Evolutionary conservation across 1,139 yeast genomes (phyloP).

Genomic region (Fermentozyma sake): DNA sequence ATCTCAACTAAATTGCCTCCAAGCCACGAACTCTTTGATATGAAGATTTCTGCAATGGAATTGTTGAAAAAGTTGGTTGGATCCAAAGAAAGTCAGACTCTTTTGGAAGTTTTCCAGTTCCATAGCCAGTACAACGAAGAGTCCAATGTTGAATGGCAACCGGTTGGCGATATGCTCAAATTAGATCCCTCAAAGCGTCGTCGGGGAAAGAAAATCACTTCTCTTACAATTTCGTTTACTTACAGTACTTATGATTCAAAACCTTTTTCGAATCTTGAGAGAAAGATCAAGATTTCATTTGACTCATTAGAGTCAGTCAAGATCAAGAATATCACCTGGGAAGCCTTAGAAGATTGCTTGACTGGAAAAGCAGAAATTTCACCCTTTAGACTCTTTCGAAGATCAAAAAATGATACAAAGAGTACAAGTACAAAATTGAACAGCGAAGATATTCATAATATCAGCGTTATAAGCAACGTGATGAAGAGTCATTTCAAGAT

Average conservation of each 20-base stretch:
- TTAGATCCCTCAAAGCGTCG: not conserved
- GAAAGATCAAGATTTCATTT: slow-evolving; percentile 23
- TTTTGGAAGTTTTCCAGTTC: slow-evolving; percentile 14
- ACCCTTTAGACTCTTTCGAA: slow-evolving; percentile 27
- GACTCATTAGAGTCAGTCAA: slow-evolving; percentile 22
- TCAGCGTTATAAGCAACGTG: slow-evolving; percentile 30
- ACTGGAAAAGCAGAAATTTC: slow-evolving; percentile 17
- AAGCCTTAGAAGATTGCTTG: slow-evolving; percentile 24
- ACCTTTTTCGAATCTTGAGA: slow-evolving; percentile 25
- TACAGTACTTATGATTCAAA: slow-evolving; percentile 31
- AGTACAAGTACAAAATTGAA: not conserved
- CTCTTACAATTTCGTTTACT: slow-evolving; percentile 34
- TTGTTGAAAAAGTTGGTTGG: slow-evolving; percentile 8
- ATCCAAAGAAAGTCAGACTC: slow-evolving; percentile 5
- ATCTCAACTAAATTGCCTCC: slow-evolving; percentile 31
- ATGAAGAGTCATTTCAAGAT: slow-evolving; percentile 29
- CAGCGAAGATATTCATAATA: slow-evolving; percentile 25
- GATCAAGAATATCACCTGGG: slow-evolving; percentile 18
- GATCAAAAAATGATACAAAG: slow-evolving; percentile 5
- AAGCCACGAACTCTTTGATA: slow-evolving; percentile 17
- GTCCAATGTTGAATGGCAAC: slow-evolving; percentile 6
- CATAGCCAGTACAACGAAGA: slow-evolving; percentile 10
- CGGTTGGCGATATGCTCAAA: slow-evolving; percentile 13
- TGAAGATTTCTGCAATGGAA: slow-evolving; percentile 9
- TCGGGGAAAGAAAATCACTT: slow-evolving; percentile 13